Base-by-base conservation (phyloP, 495 filamentous ascomycete genomes). In the Cercophora newfieldiana region DNA sequence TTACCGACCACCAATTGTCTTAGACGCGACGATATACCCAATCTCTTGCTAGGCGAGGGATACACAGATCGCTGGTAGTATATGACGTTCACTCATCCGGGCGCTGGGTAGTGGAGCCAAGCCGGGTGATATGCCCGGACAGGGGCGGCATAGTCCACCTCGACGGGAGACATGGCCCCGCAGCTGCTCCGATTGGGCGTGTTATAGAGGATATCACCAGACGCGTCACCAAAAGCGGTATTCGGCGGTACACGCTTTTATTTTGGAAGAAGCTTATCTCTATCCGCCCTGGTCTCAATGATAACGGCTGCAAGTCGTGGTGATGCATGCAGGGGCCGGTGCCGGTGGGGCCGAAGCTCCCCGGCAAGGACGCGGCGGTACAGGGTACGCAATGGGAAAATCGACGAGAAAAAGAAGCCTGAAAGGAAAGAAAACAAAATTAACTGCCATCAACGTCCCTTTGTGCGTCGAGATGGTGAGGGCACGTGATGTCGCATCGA, bases 81-180 rank as follows among this genome's bases (percentile, higher is more conserved):
- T 10, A 58, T 28, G 24, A 58, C 16, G 2, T 31, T 7, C 24
- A 28, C 54, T 29, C 24, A 31, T n/a, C 54, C 54, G 54, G 54
- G 54, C 24, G 10, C 10, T 58, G 54, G 28, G 28, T 7, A 29
- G 7, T 54, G 54, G 54, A 16, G 54, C 54, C 54, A 58, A 58
- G 54, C 54, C 54, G 54, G 54, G 24, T 58, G 54, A 58, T 58
- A 58, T 29, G 54, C 24, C 54, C 54, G 24, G 28, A 31, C 24
- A 58, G 54, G 28, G 54, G 26, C 54, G 25, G 50, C 50, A 54
- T 54, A n/a, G 50, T 19, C 50, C 50, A 26, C 50, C 16, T 54
- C 50, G 37, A 22, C 50, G 50, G 50, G 50, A 54, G 10, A n/a
- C 50, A 12, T 54, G 50, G 21, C 50, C 50, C 50, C 21, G 21